These are phyloP conservation scores for Chytriomyces confervae DNA, from an alignment of 192 early-diverging fungal genomes.

Conservation along the genomic window DNA sequence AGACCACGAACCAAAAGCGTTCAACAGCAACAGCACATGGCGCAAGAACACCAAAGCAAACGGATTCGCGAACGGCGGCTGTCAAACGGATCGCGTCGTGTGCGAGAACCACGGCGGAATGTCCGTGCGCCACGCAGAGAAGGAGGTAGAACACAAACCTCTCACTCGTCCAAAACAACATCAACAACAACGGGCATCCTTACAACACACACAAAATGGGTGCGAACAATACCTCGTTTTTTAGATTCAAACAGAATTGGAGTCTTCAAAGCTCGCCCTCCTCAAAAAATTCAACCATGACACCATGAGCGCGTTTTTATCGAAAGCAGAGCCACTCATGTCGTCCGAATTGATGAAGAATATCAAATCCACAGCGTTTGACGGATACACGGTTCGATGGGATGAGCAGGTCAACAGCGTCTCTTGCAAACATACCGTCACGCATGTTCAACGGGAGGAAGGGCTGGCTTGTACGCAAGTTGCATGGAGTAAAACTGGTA, in stretches of 20 bases:
- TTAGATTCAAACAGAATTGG: constrained; percentile 49
- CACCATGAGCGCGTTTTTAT: constrained; percentile 41
- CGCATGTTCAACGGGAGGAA: constrained; percentile 26
- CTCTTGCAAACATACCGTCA: constrained; percentile 41
- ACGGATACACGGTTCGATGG: constrained; percentile 55
- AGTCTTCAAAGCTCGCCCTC: constrained; percentile 5
- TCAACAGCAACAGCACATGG: constrained; percentile 18
- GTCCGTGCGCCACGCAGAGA: constrained; percentile 16
- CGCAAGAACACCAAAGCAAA: not conserved
- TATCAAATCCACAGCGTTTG: constrained; percentile 53
- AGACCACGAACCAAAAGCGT: not conserved
- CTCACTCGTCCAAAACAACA: not conserved
- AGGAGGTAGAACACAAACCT: constrained; percentile 17
- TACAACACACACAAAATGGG: not conserved
- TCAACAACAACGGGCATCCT: not conserved
- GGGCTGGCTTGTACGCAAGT: constrained; percentile 44
- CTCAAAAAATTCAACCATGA: constrained; percentile 37
- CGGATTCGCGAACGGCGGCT: constrained; percentile 13
- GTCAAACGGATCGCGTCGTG: constrained; percentile 17
- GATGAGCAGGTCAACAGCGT: constrained; percentile 44
- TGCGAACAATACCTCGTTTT: not conserved
- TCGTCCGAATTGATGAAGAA: constrained; percentile 51
- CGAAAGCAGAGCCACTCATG: constrained; percentile 44
- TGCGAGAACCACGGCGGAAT: constrained; percentile 30
- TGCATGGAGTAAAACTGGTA: constrained; percentile 55